A percentile compares a stretch with the other conserved stretches of the same genome.
phyloP scores from a whole-genome alignment of 108 stramenopile genomes.

The Epipyxis sp. region DNA sequence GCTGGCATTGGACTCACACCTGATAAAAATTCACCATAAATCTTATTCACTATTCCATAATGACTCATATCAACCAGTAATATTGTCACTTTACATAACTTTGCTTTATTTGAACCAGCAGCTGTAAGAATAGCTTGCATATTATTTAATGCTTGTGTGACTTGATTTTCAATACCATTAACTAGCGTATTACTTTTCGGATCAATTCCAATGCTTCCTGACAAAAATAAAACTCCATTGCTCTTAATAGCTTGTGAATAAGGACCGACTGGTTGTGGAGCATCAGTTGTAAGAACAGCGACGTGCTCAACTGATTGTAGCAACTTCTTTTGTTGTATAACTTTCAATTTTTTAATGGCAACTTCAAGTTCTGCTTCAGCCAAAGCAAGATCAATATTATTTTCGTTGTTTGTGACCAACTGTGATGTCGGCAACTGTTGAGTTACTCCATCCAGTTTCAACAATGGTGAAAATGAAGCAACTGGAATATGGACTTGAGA shows the following conservation, averaged over 20 bases:
- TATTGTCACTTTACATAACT: background rate
- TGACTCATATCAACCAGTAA: background rate
- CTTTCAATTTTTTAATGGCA: background rate
- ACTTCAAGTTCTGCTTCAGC: background rate
- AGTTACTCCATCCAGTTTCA: too few relatives aligned
- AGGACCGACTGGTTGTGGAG: slow-evolving; percentile 1
- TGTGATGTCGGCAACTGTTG: background rate
- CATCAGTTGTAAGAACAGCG: background rate
- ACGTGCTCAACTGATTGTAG: background rate
- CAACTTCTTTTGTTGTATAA: background rate
- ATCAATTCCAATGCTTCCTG: slow-evolving; percentile 14
- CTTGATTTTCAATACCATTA: slow-evolving; percentile 3
- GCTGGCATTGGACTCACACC: background rate
- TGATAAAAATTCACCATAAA: background rate
- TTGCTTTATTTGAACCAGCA: background rate
- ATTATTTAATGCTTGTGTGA: background rate
- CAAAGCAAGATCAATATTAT: background rate
- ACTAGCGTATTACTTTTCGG: background rate
- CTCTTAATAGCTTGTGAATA: background rate
- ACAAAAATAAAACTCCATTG: background rate
- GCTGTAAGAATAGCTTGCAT: background rate
- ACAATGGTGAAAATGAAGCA: too few relatives aligned
- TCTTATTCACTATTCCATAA: background rate
- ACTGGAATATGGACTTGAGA: background rate
- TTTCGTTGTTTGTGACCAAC: background rate